Conservation (phyloP, 2,329 filamentous ascomycete species). For the Dothideomycetidae sp. region DNA sequence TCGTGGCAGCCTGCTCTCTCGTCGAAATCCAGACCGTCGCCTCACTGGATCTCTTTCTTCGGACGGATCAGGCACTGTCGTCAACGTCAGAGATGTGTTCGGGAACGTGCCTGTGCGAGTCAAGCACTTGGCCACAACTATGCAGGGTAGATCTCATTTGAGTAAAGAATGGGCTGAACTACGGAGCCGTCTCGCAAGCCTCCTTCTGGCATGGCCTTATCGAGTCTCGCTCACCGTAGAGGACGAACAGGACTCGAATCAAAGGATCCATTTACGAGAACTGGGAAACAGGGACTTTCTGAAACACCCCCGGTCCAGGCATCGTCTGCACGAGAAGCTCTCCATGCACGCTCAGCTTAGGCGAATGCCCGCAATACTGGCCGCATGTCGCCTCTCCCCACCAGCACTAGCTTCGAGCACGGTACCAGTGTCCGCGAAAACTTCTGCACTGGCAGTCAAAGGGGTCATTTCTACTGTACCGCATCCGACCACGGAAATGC, state of each 20-base stretch:
- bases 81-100: constrained; percentile 68
- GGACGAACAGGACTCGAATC: neutral
- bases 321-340: neutral
- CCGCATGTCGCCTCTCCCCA: constrained; percentile 34
- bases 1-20: constrained; percentile 49
- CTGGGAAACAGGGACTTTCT: constrained; percentile 34
- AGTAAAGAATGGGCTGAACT: constrained; percentile 54
- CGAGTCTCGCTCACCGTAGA: constrained; percentile 37
- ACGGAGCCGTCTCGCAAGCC: constrained; percentile 41
- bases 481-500: constrained; percentile 53
- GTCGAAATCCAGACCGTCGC: constrained; percentile 46
- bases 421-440: constrained; percentile 56
- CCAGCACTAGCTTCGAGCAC: constrained; percentile 42
- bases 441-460: constrained; percentile 45
- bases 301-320: constrained; percentile 4
- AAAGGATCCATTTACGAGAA: constrained; percentile 24
- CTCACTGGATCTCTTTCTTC: constrained; percentile 40
- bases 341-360: constrained; percentile 12
- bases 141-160: constrained; percentile 36
- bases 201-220: constrained; percentile 56
- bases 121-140: constrained; percentile 53
- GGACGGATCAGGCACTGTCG: constrained; percentile 56
- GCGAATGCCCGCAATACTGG: constrained; percentile 7
- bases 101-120: constrained; percentile 82
- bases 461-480: constrained; percentile 61